Evolutionary conservation across 1,284 basidiomycete genomes (phyloP), one percentile per base, ranked within the genome.

Genomic region (Pseudozyma pruni): DNA sequence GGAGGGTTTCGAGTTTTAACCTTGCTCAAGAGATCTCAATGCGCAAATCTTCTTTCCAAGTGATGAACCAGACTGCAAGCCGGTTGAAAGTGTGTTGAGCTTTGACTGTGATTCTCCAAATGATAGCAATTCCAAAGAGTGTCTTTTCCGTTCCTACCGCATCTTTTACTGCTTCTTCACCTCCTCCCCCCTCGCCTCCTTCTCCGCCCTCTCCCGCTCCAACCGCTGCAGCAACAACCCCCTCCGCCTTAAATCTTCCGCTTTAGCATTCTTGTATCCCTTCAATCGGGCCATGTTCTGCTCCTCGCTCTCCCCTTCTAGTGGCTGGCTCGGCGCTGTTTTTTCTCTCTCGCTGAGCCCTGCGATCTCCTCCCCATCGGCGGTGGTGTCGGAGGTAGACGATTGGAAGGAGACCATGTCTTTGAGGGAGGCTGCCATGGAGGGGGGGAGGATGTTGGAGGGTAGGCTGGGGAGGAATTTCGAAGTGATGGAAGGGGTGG

Each of bases 1-100:
- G 51, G 88, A 90, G 72, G 92, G 92, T 4, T 91, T 94, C 78
- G 92, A 94, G 64, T 94, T 94, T 81, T 93, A 45, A 66, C n/a
- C n/a, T n/a, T n/a, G n/a, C n/a, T n/a, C n/a, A n/a, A n/a, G n/a
- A n/a, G n/a, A n/a, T n/a, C n/a, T n/a, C n/a, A n/a, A n/a, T n/a
- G n/a, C n/a, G n/a, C n/a, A n/a, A n/a, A n/a, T n/a, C n/a, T n/a
- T n/a, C n/a, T n/a, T n/a, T n/a, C n/a, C n/a, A n/a, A n/a, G n/a
- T n/a, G n/a, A n/a, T n/a, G n/a, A n/a, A n/a, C n/a, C n/a, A n/a
- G n/a, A n/a, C n/a, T n/a, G n/a, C n/a, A n/a, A n/a, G n/a, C n/a
- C n/a, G n/a, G n/a, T n/a, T n/a, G n/a, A n/a, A n/a, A n/a, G n/a
- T n/a, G n/a, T n/a, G n/a, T n/a, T n/a, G n/a, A n/a, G n/a, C n/a